Evolutionary conservation across 2,329 filamentous ascomycete species (phyloP).

Genomic region (Diaporthe sp.): DNA sequence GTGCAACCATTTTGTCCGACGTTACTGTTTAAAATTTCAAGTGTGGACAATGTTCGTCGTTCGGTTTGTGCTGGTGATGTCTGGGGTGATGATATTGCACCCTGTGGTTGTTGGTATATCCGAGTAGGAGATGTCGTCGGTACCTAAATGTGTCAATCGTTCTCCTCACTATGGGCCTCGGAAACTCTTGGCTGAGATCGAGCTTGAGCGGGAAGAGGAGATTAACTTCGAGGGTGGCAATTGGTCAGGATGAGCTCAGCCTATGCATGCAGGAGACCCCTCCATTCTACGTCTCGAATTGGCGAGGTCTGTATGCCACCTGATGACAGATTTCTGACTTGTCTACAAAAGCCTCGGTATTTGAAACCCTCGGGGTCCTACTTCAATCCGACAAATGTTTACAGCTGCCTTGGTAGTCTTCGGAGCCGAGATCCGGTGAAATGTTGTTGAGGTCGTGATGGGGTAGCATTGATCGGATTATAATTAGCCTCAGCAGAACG

Average conservation of each 20-base stretch:
- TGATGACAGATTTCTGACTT: conserved; percentile 28
- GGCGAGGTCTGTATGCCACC: not conserved
- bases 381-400: not conserved
- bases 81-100: not conserved
- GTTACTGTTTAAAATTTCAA: not conserved
- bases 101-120: not conserved
- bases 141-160: not conserved
- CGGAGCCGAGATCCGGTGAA: not conserved
- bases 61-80: not conserved
- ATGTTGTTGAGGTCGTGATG: not conserved
- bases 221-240: conserved; percentile 13
- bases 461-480: not conserved
- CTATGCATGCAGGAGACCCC: not conserved
- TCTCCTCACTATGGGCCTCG: conserved; percentile 8
- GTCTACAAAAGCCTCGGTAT: not conserved
- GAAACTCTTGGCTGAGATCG: conserved; percentile 6
- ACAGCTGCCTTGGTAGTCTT: too few relatives aligned
- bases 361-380: not conserved
- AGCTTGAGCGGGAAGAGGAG: conserved; percentile 12
- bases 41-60: too few relatives aligned
- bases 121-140: not conserved
- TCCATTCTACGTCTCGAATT: conserved; percentile 20
- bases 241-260: conserved; percentile 27
- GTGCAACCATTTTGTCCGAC: conserved; percentile 21
- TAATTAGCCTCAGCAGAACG: not conserved